These are phyloP conservation scores for Moesziomyces parantarcticus DNA, from an alignment of 1,284 basidiomycete species.

Conservation along the genomic window DNA sequence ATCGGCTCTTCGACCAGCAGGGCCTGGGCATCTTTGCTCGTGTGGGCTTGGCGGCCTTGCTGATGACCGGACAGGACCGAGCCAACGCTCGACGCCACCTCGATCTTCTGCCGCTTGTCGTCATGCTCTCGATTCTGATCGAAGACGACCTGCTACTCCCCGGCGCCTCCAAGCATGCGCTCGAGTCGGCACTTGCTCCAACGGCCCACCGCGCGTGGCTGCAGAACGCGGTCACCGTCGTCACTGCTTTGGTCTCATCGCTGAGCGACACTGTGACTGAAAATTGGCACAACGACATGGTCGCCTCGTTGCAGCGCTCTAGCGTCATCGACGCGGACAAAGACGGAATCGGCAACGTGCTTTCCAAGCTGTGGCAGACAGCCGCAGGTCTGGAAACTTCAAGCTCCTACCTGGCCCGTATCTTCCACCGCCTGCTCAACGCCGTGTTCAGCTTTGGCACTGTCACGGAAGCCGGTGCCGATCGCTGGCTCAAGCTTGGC, in stretches of 20 bases:
- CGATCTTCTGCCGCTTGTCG: conserved; percentile 71
- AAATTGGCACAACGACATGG: conserved; percentile 50
- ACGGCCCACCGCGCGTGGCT: conserved; percentile 26
- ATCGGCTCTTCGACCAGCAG: conserved; percentile 68
- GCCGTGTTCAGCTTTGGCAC: conserved; percentile 59
- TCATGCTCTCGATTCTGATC: conserved; percentile 65
- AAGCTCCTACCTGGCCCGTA: conserved; percentile 45
- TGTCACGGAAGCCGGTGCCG: conserved; percentile 45
- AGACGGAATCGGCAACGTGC: conserved; percentile 34
- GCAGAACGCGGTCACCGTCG: conserved; percentile 38
- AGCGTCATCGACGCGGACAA: conserved; percentile 14
- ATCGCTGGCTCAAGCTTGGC: conserved; percentile 58
- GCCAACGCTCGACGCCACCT: conserved; percentile 73
- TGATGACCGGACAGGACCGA: conserved; percentile 75
- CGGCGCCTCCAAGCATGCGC: conserved; percentile 42
- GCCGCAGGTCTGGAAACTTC: conserved; percentile 10
- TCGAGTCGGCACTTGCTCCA: conserved; percentile 10
- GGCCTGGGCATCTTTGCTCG: conserved; percentile 78
- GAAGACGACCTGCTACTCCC: conserved; percentile 71
- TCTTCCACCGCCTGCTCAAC: conserved; percentile 58
- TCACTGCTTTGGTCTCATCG: conserved; percentile 44
- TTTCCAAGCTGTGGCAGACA: conserved; percentile 34
- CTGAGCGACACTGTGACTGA: conserved; percentile 29
- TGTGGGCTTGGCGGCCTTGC: conserved; percentile 74
- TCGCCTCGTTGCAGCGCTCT: conserved; percentile 28